phyloP scores from a whole-genome alignment of 163 green algal genomes.

The Scenedesmus sp. region DNA sequence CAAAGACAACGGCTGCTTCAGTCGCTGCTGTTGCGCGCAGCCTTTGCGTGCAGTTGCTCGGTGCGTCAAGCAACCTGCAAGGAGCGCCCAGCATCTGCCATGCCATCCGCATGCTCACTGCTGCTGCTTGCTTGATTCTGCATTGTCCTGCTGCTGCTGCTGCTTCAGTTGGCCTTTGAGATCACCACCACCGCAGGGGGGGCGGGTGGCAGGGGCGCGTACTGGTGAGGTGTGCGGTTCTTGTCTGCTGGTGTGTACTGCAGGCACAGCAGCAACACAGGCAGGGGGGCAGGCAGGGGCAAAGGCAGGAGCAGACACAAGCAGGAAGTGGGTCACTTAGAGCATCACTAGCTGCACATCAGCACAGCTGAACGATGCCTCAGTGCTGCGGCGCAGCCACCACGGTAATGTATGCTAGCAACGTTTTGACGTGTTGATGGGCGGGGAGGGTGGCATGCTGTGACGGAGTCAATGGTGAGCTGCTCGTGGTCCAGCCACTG shows the following conservation, averaged over 20 bases:
- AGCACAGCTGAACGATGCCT: neutral
- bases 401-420: neutral
- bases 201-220: constrained; percentile 59
- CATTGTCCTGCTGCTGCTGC: neutral
- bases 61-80: neutral
- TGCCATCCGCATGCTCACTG: neutral
- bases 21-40: neutral
- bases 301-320: neutral
- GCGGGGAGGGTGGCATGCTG: too few relatives aligned
- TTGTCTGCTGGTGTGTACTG: constrained; percentile 62
- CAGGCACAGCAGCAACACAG: neutral
- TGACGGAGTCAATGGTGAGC: too few relatives aligned
- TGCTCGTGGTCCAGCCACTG: neutral
- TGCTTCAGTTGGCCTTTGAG: constrained; percentile 47
- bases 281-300: neutral
- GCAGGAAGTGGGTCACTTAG: neutral
- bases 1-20: neutral
- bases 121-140: neutral
- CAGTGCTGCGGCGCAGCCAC: neutral
- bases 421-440: too few relatives aligned
- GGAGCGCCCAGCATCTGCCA: neutral
- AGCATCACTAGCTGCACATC: neutral
- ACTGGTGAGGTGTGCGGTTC: constrained; percentile 58
- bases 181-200: constrained; percentile 62
- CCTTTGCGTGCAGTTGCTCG: neutral